Percentiles rank a stretch among this genome's conserved stretches.
These are phyloP conservation scores for Raphanus sativus DNA, from an alignment of 345 rosid genomes.

Conservation along the genomic window DNA sequence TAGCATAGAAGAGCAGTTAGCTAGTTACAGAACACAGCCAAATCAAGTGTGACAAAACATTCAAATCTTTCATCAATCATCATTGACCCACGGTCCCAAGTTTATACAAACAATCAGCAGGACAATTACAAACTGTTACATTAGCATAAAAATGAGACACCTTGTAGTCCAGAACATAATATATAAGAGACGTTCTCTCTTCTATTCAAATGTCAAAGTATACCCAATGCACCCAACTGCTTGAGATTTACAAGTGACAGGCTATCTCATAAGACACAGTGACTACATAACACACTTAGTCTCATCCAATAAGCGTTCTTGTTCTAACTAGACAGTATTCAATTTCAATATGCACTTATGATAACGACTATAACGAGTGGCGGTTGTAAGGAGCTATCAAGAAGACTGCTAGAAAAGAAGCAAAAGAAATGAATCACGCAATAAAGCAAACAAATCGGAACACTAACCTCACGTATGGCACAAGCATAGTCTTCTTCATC, in stretches of 20 bases:
- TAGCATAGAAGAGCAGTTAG: slow-evolving; percentile 10
- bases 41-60: not conserved
- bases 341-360: not conserved
- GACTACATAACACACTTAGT: not conserved
- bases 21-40: slow-evolving; percentile 5
- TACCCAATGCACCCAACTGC: too few relatives aligned
- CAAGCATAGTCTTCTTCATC: slow-evolving; percentile 93
- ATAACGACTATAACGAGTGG: not conserved
- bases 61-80: not conserved
- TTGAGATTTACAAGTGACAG: not conserved
- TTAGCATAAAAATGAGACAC: too few relatives aligned
- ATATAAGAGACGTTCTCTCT: not conserved
- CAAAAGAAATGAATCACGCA: not conserved
- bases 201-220: not conserved
- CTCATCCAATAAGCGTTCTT: too few relatives aligned
- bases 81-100: slow-evolving; percentile 14
- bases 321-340: not conserved
- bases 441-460: not conserved
- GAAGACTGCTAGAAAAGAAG: not conserved
- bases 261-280: not conserved
- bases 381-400: not conserved
- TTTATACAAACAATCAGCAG: slow-evolving; percentile 14
- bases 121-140: too few relatives aligned
- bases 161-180: too few relatives aligned
- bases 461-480: too few relatives aligned